These are phyloP conservation scores for Colletotrichum theobromicola DNA, from an alignment of 2,329 filamentous ascomycete genomes.

Conservation along the genomic window DNA sequence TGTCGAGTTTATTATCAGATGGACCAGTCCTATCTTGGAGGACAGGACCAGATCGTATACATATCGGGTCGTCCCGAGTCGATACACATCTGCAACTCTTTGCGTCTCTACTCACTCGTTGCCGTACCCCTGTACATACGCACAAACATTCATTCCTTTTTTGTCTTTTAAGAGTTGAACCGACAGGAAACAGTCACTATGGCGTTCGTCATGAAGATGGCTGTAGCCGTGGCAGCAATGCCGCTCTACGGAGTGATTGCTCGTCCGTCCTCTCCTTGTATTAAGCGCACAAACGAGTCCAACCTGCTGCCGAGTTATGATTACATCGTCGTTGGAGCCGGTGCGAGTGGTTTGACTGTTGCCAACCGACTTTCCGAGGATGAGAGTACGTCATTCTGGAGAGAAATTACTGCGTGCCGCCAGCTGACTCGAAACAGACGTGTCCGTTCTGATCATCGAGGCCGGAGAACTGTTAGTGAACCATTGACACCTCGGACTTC, in stretches of 20 bases:
- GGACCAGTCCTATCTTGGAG: background rate
- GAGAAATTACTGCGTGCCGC: too few species aligned
- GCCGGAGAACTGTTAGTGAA: constrained; percentile 22
- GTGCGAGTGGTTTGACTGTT: constrained; percentile 39
- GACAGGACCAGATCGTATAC: background rate
- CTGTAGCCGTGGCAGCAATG: constrained; percentile 11
- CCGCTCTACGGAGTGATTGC: constrained; percentile 13
- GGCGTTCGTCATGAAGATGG: constrained; percentile 5
- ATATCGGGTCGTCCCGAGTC: constrained; percentile 7
- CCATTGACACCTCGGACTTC: background rate
- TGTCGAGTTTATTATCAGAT: background rate
- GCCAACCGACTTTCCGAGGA: constrained; percentile 41
- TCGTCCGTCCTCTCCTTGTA: constrained; percentile 1
- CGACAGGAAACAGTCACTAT: background rate
- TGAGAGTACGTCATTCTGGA: constrained; percentile 18
- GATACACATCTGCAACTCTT: background rate
- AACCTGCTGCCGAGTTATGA: constrained; percentile 27
- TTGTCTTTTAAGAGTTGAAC: background rate
- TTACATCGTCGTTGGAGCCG: constrained; percentile 38
- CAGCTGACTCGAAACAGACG: constrained; percentile 12
- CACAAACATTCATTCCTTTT: background rate
- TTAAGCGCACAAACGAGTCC: background rate
- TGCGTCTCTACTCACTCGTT: constrained; percentile 1
- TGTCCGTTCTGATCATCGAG: constrained; percentile 33
- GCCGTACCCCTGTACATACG: background rate